phyloP scores from a whole-genome alignment of 257 asterid species.

The Solanum sitiens region DNA sequence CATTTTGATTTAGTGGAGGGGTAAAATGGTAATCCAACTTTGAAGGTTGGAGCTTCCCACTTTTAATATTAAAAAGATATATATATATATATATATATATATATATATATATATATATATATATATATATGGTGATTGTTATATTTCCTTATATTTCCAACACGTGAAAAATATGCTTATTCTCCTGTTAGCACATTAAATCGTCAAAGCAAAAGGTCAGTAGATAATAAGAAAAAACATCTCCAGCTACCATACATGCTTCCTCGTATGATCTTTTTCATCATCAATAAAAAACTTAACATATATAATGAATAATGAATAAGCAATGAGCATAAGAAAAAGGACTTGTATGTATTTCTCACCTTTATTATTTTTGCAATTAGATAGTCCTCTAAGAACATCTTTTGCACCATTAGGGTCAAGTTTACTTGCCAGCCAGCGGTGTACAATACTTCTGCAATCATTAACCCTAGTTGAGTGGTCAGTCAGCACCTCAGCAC shows the following conservation, averaged over 20 bases:
- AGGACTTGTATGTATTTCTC: constrained; percentile 1
- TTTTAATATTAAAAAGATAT: no score
- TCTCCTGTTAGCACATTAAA: background rate
- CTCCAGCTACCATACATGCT: background rate
- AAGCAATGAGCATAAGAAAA: background rate
- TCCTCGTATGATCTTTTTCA: background rate
- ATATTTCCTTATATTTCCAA: background rate
- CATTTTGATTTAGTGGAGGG: no score
- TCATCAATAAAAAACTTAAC: background rate
- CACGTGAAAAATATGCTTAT: background rate
- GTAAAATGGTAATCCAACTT: no score
- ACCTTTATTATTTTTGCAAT: constrained; percentile 95
- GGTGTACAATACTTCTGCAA: constrained; percentile 64
- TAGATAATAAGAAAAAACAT: background rate
- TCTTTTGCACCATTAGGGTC: constrained; percentile 72
- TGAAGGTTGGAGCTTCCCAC: no score
- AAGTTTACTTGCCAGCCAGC: constrained; percentile 96
- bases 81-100: no score
- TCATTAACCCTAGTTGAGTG: constrained; percentile 63
- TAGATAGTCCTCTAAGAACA: constrained; percentile 82
- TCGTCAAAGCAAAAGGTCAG: background rate
- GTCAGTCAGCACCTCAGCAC: constrained; percentile 45
- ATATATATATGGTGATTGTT: background rate
- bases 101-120: no score
- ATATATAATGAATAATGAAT: background rate